Percentiles rank a stretch among this genome's conserved stretches.
Evolutionary conservation across 106 monocot genomes (phyloP).

Genomic region (Posidonia australis): DNA sequence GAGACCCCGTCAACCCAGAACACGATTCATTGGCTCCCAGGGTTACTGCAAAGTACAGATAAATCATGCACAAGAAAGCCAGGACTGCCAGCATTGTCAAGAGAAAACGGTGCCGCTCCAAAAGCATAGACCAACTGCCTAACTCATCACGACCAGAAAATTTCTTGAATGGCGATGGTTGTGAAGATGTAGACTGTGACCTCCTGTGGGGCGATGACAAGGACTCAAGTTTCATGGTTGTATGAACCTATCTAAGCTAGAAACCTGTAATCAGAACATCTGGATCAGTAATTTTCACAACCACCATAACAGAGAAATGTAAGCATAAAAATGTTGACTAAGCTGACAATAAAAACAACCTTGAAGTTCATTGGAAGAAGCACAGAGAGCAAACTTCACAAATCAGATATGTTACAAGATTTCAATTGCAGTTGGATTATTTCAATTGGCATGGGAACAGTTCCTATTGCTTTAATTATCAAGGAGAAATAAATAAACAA

Average conservation of each 20-base stretch:
- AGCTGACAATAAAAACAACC: too few species aligned
- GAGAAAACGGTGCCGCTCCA: slow-evolving; percentile 75
- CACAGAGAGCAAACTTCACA: too few species aligned
- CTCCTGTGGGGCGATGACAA: slow-evolving; percentile 73
- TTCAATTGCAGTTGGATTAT: too few species aligned
- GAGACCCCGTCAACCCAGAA: slow-evolving; percentile 39
- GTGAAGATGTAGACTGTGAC: slow-evolving; percentile 31
- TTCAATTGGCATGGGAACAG: too few species aligned
- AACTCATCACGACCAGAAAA: slow-evolving; percentile 36
- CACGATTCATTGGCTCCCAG: slow-evolving; percentile 40
- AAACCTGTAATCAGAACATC: too few species aligned
- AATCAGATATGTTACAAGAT: too few species aligned
- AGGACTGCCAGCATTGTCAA: slow-evolving; percentile 56
- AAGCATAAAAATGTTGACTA: too few species aligned
- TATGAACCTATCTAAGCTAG: neutral
- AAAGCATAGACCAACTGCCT: slow-evolving; percentile 48
- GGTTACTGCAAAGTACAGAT: slow-evolving; percentile 87
- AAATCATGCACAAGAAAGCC: slow-evolving; percentile 68
- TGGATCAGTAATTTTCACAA: too few species aligned
- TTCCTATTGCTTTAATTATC: too few species aligned
- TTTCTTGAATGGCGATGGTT: slow-evolving; percentile 31
- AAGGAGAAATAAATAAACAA: too few species aligned
- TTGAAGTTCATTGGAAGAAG: too few species aligned
- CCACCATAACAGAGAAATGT: too few species aligned
- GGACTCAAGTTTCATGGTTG: slow-evolving; percentile 46